Evolutionary conservation across 192 early-diverging fungal species (phyloP), one percentile per base, ranked within the genome.

Genomic region (Geosiphon pyriformis): DNA sequence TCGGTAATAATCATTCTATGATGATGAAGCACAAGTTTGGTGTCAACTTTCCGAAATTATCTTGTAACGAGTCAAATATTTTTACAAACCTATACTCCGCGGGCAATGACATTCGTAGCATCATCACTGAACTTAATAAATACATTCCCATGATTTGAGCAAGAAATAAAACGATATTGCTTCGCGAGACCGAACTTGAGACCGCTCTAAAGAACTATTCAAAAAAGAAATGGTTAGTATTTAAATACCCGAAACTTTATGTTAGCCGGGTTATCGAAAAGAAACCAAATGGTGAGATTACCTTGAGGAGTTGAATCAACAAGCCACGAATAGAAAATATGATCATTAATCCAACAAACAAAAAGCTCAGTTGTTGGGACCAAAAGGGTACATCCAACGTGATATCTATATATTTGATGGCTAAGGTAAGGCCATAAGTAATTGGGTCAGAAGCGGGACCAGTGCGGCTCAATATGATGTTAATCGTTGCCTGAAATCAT

Each of bases 101-200:
- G 1, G 31, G 53, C 29, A 29, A 37, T 11, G 35, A 71, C 75
- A 90, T 86, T 59, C 93, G 85, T 87, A 98, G 89, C 88, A 96
- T 92, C 30, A 98, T 74, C 8, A 98, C 87, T 0, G 90, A 87
- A n/a, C 86, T 88, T 22, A 94, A 74, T 73, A 94, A 92, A 74
- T 98, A 98, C 70, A 94, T 89, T 50, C 91, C 91, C 88, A 96
- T 91, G 33, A 95, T 83, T 65, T 93, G 89, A 2, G 94, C 87
- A 57, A 94, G 75, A 53, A 92, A 83, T 26, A 94, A 69, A 0
- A 94, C 85, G 12, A 92, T 78, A 61, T 85, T 87, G 58, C 86
- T 88, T 18, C 86, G 85, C 3, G 88, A 89, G 15, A 95, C 70
- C 23, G 87, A 82, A 17, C 80, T 77, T 17, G 86, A 86, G 60